These are phyloP conservation scores for Mollisia scopiformis DNA, from an alignment of 2,329 filamentous ascomycete genomes.

Conservation along the genomic window DNA sequence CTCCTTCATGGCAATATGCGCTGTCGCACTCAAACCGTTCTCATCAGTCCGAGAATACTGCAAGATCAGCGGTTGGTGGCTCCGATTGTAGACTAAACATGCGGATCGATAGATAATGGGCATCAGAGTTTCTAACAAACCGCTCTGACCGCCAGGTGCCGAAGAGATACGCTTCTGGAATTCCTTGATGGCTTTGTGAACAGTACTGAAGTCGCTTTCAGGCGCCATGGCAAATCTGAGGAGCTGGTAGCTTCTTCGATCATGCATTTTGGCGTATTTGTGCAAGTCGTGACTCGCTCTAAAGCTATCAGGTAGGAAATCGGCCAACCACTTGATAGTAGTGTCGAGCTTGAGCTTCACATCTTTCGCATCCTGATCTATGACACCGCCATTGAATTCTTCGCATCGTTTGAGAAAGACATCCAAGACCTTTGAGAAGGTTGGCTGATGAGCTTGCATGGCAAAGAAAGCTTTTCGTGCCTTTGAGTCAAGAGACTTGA, in stretches of 20 bases:
- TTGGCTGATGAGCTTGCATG: conserved; percentile 77
- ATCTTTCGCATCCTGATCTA: conserved; percentile 70
- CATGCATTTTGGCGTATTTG: conserved; percentile 89
- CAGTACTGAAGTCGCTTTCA: conserved; percentile 89
- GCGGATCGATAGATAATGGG: conserved; percentile 84
- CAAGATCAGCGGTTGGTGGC: conserved; percentile 89
- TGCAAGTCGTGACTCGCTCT: conserved; percentile 78
- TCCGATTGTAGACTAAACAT: conserved; percentile 89
- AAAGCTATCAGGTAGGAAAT: conserved; percentile 74
- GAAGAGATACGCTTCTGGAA: conserved; percentile 79
- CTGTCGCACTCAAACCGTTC: conserved; percentile 73
- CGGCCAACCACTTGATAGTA: conserved; percentile 73
- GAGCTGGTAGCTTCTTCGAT: conserved; percentile 87
- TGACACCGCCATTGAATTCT: conserved; percentile 84
- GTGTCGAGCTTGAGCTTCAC: conserved; percentile 71
- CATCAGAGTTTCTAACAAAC: conserved; percentile 76
- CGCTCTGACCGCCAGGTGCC: conserved; percentile 57
- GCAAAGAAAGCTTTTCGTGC: conserved; percentile 89
- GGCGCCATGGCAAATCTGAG: conserved; percentile 83
- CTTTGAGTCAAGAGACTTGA: conserved; percentile 75
- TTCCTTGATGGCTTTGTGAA: conserved; percentile 89
- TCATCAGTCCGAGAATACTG: conserved; percentile 84
- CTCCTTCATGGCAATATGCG: conserved; percentile 88
- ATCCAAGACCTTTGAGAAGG: conserved; percentile 72
- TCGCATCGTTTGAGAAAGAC: conserved; percentile 86